Conservation (phyloP, 1,139 yeast species). For the Saccharomyces pastorianus region DNA sequence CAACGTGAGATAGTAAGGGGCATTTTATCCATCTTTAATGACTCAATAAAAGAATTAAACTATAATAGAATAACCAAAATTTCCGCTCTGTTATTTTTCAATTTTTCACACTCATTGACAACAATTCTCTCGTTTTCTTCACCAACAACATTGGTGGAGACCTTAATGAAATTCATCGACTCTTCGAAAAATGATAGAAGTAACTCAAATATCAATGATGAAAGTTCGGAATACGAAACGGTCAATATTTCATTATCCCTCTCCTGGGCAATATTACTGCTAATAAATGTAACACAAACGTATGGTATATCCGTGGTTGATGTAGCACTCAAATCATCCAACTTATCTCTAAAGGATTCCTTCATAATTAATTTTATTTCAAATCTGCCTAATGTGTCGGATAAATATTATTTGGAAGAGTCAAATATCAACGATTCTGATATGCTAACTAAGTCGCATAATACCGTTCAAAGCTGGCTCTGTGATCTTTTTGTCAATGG, state of each 20-base stretch:
- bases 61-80: constrained; percentile 21
- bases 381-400: constrained; percentile 22
- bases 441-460: constrained; percentile 24
- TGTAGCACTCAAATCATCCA: constrained; percentile 12
- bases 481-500: constrained; percentile 75
- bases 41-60: constrained; percentile 34
- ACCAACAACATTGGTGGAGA: constrained; percentile 15
- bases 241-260: constrained; percentile 21
- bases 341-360: constrained; percentile 13
- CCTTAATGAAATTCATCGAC: constrained; percentile 23
- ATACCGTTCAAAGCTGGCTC: constrained; percentile 66
- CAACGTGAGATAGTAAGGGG: constrained; percentile 36
- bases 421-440: constrained; percentile 12
- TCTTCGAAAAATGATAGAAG: constrained; percentile 16
- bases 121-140: constrained; percentile 20
- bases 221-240: constrained; percentile 21
- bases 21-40: constrained; percentile 33
- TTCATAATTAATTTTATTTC: constrained; percentile 23
- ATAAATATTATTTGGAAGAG: constrained; percentile 16
- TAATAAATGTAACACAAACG: constrained; percentile 17
- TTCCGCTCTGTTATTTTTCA: constrained; percentile 23
- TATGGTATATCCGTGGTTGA: constrained; percentile 21
- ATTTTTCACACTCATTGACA: constrained; percentile 26
- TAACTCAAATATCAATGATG: constrained; percentile 15
- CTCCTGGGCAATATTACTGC: constrained; percentile 21